phyloP scores from a whole-genome alignment of 2,329 filamentous ascomycete species.

The Helminthosporium solani region DNA sequence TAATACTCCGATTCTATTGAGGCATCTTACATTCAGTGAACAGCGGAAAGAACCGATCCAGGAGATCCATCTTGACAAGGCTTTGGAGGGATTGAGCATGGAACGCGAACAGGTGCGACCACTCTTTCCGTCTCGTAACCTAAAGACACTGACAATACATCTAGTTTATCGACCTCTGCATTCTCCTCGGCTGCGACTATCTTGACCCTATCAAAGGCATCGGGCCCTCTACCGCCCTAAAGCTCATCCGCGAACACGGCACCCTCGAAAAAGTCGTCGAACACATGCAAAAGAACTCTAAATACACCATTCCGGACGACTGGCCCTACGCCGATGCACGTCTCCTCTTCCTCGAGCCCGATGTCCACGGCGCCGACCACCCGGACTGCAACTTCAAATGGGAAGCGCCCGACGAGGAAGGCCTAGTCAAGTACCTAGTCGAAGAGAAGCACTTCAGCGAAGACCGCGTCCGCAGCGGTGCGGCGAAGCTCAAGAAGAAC shows the following conservation, averaged over 20 bases:
- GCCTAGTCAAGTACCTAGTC: conserved; percentile 84
- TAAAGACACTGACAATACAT: conserved; percentile 1
- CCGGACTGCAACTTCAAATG: conserved; percentile 96
- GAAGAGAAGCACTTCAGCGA: conserved; percentile 96
- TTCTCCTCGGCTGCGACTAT: conserved; percentile 96
- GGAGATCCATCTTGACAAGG: conserved; percentile 85
- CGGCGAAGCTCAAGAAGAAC: conserved; percentile 80
- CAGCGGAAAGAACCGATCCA: conserved; percentile 97
- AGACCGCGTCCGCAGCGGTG: conserved; percentile 81
- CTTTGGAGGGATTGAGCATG: conserved; percentile 85
- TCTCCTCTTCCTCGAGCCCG: conserved; percentile 85
- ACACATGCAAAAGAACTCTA: conserved; percentile 73
- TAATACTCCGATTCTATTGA: conserved; percentile 82
- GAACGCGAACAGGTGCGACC: conserved; percentile 72
- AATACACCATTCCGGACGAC: conserved; percentile 87
- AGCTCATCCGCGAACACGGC: conserved; percentile 90
- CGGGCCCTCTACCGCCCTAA: conserved; percentile 86
- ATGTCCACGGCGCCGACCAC: conserved; percentile 80
- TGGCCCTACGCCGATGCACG: conserved; percentile 95
- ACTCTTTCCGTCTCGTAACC: neutral
- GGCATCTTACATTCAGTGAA: conserved; percentile 95
- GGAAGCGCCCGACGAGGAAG: conserved; percentile 89
- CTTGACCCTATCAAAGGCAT: conserved; percentile 95
- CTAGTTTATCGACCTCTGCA: conserved; percentile 96
- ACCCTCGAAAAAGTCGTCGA: conserved; percentile 85